These are phyloP conservation scores for Eucalyptus victrix DNA, from an alignment of 345 rosid genomes.

Conservation along the genomic window DNA sequence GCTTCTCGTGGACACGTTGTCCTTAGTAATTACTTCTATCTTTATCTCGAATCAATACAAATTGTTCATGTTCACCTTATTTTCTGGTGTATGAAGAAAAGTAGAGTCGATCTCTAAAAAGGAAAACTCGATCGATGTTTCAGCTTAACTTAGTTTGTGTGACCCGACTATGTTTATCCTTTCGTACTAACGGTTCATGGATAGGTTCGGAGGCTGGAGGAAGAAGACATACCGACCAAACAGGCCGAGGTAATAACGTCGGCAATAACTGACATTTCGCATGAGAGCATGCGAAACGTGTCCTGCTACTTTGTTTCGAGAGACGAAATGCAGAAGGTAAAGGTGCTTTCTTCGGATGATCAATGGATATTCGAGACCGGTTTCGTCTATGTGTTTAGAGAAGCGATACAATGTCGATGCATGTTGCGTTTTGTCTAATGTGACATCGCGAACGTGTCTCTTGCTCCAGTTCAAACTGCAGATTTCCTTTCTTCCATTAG, in stretches of 20 bases:
- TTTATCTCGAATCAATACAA: neutral
- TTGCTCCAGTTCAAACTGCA: neutral
- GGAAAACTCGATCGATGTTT: neutral
- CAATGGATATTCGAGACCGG: neutral
- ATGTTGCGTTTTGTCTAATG: neutral
- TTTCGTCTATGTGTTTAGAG: neutral
- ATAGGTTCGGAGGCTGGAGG: conserved; percentile 80
- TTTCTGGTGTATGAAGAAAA: neutral
- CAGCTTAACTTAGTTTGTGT: neutral
- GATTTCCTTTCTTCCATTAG: neutral
- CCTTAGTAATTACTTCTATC: conserved; percentile 36
- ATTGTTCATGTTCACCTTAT: neutral
- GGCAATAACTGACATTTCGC: conserved; percentile 64
- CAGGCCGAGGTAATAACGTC: conserved; percentile 84
- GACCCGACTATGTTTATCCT: neutral
- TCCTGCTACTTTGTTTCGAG: conserved; percentile 66
- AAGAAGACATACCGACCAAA: conserved; percentile 76
- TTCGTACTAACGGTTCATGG: neutral
- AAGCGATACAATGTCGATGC: neutral
- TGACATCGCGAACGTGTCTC: neutral
- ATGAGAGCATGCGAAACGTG: conserved; percentile 69
- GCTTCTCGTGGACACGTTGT: conserved; percentile 83
- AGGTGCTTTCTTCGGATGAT: neutral
- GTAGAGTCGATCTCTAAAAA: neutral
- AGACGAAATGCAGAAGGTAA: conserved; percentile 80